phyloP scores from a whole-genome alignment of 345 rosid genomes.

The Alliaria petiolata region DNA sequence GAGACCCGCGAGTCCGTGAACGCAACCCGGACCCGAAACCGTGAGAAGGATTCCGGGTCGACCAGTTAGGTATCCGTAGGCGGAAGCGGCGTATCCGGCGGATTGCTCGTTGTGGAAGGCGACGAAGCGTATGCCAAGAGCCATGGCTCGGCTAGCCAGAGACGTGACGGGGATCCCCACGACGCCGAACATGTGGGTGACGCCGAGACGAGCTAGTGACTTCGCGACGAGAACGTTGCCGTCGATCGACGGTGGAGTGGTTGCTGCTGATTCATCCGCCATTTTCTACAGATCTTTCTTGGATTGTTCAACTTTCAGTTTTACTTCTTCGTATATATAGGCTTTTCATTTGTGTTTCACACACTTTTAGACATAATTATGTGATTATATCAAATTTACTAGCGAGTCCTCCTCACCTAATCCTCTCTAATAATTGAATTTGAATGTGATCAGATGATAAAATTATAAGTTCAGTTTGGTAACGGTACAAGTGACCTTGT shows the following conservation, averaged over 20 bases:
- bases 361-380: not conserved
- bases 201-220: conserved; percentile 66
- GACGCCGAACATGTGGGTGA: conserved; percentile 91
- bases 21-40: conserved; percentile 95
- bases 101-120: conserved; percentile 99
- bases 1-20: conserved; percentile 90
- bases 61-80: conserved; percentile 89
- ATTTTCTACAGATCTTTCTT: conserved; percentile 5
- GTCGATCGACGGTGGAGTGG: conserved; percentile 38
- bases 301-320: not conserved
- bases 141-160: conserved; percentile 75
- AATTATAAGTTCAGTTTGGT: not conserved
- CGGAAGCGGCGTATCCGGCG: conserved; percentile 97
- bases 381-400: too few relatives aligned
- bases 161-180: conserved; percentile 97
- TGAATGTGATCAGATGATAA: not conserved
- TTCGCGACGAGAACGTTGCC: conserved; percentile 72
- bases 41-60: conserved; percentile 82
- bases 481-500: not conserved
- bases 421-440: conserved; percentile 1
- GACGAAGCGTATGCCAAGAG: conserved; percentile 77
- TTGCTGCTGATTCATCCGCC: conserved; percentile 26
- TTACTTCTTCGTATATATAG: not conserved
- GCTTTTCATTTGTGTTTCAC: not conserved
- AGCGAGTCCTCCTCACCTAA: not conserved